Percentiles rank a stretch among this genome's conserved stretches.
Evolutionary conservation across 2,329 filamentous ascomycete species (phyloP).

Genomic region (Clathrospora elynae): DNA sequence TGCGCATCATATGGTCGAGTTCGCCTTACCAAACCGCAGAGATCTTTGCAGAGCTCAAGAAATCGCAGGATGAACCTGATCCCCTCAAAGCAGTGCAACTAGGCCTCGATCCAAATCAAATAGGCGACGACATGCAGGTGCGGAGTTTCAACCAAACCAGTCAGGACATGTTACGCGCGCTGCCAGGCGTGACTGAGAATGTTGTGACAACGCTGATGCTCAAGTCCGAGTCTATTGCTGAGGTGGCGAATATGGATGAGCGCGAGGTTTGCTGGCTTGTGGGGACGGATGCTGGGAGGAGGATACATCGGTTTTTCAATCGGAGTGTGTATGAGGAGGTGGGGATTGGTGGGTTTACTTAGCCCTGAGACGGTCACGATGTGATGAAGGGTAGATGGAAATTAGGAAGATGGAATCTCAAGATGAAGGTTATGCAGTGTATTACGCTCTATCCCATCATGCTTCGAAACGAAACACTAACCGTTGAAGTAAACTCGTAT

Average conservation of each 20-base stretch:
- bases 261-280: slow-evolving; percentile 74
- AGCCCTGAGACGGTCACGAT: slow-evolving; percentile 1
- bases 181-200: slow-evolving; percentile 79
- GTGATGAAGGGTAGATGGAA: not conserved
- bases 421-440: slow-evolving; percentile 7
- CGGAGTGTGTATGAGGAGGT: slow-evolving; percentile 56
- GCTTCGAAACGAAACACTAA: not conserved
- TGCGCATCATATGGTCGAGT: slow-evolving; percentile 92
- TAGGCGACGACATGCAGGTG: slow-evolving; percentile 64
- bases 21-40: slow-evolving; percentile 95
- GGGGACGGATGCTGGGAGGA: slow-evolving; percentile 75
- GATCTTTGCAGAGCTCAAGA: slow-evolving; percentile 93
- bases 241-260: slow-evolving; percentile 84
- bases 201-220: slow-evolving; percentile 74
- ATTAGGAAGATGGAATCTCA: slow-evolving; percentile 1
- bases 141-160: slow-evolving; percentile 81
- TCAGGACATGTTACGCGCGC: slow-evolving; percentile 84
- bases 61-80: slow-evolving; percentile 86
- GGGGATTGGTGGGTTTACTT: slow-evolving; percentile 27
- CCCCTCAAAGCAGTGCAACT: slow-evolving; percentile 83
- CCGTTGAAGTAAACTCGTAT: not conserved
- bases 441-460: slow-evolving; percentile 9
- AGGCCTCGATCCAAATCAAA: slow-evolving; percentile 68
- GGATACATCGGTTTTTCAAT: slow-evolving; percentile 83
- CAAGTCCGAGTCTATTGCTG: slow-evolving; percentile 74